A percentile compares a stretch with the other conserved stretches of the same genome.
Evolutionary conservation across 495 filamentous ascomycete species (phyloP).

Genomic region (Penicillium desertorum): DNA sequence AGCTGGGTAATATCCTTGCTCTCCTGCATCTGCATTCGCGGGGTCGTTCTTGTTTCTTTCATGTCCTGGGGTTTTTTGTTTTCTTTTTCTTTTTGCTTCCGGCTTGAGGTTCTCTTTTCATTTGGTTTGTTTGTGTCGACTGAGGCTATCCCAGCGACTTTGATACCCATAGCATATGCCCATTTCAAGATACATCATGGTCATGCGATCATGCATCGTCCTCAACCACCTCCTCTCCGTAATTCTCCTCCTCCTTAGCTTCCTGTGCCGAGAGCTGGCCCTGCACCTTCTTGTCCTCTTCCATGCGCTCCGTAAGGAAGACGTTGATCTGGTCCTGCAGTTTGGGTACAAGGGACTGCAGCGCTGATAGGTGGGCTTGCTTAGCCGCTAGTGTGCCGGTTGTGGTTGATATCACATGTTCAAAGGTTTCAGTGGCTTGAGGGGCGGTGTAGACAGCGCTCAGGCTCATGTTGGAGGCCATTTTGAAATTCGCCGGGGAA

Average conservation of each 20-base stretch:
- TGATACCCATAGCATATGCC: constrained; percentile 44
- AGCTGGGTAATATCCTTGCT: constrained; percentile 18
- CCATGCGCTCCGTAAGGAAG: constrained; percentile 85
- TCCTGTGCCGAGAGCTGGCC: constrained; percentile 56
- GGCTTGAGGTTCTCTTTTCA: constrained; percentile 18
- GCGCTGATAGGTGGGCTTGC: constrained; percentile 62
- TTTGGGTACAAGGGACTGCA: constrained; percentile 58
- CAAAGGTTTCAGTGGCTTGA: constrained; percentile 38
- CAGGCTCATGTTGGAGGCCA: constrained; percentile 29
- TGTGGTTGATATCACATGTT: constrained; percentile 43
- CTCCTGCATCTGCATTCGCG: constrained; percentile 19
- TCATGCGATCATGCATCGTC: constrained; percentile 47
- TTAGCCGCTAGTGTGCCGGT: constrained; percentile 49
- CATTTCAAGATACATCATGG: constrained; percentile 6
- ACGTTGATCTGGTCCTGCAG: constrained; percentile 77
- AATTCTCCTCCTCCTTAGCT: constrained; percentile 77
- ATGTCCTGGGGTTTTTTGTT: constrained; percentile 11
- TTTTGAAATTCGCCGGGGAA: background rate
- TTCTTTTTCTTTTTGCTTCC: constrained; percentile 15
- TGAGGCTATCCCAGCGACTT: constrained; percentile 28
- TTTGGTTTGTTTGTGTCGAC: constrained; percentile 8
- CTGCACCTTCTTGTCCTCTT: constrained; percentile 68
- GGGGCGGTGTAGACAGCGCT: constrained; percentile 61
- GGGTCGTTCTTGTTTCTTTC: constrained; percentile 14
- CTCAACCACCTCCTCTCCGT: constrained; percentile 73